Percentiles rank a stretch among this genome's conserved stretches.
Evolutionary conservation across 768 basidiomycete species (phyloP).

Genomic region (Termitomyces sp.): DNA sequence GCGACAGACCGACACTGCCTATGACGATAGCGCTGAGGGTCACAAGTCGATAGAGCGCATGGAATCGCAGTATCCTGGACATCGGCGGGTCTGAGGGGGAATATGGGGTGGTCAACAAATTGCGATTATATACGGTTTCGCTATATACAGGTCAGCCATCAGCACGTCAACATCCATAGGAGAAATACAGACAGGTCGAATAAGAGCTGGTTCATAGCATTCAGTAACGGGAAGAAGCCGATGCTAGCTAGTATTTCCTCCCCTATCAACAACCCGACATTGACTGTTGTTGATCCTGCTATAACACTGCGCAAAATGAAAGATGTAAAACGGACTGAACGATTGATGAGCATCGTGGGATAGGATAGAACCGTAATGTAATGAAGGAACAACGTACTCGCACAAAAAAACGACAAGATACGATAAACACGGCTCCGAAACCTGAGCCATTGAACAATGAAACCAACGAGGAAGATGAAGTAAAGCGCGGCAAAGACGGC

Average conservation of each 20-base stretch:
- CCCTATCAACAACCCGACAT: conserved; percentile 6
- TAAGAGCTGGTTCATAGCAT: conserved; percentile 2
- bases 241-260: conserved; percentile 5
- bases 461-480: not conserved
- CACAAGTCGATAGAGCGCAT: conserved; percentile 2
- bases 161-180: not conserved
- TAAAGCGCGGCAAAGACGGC: conserved; percentile 3
- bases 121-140: not conserved
- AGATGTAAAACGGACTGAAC: conserved; percentile 3
- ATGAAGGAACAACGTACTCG: not conserved
- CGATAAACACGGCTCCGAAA: conserved; percentile 2
- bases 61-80: not conserved
- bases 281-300: not conserved
- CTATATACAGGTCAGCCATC: conserved; percentile 4
- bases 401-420: conserved; percentile 2
- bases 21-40: conserved; percentile 3
- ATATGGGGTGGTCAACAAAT: not conserved
- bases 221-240: conserved; percentile 4
- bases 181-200: not conserved
- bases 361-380: not conserved
- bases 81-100: not conserved
- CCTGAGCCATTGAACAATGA: conserved; percentile 3
- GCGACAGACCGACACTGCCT: conserved; percentile 6
- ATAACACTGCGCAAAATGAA: conserved; percentile 5
- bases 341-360: not conserved